Conservation (phyloP, 805 yeast species). For the Danielia reshetovae region DNA sequence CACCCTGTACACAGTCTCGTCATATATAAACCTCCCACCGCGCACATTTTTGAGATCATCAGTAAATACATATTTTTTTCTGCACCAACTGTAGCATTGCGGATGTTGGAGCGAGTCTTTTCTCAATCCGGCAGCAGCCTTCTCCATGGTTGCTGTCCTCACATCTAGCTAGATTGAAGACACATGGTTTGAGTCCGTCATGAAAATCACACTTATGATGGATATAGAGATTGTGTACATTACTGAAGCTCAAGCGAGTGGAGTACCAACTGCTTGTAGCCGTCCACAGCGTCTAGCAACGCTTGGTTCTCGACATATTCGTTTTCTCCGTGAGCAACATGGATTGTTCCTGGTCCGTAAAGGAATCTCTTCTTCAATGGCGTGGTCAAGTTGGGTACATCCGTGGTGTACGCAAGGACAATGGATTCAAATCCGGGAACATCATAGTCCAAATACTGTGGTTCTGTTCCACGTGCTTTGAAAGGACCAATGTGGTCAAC, state of each 20-base stretch:
- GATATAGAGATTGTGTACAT: slow-evolving; percentile 47
- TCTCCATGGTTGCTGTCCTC: slow-evolving; percentile 5
- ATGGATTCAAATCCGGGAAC: slow-evolving; percentile 62
- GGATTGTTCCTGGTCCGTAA: slow-evolving; percentile 66
- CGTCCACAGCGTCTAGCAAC: slow-evolving; percentile 47
- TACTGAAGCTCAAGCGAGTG: slow-evolving; percentile 11
- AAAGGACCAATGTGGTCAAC: slow-evolving; percentile 21
- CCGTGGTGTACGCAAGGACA: slow-evolving; percentile 48
- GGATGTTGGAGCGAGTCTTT: slow-evolving; percentile 9
- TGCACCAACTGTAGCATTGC: slow-evolving; percentile 5
- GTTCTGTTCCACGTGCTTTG: slow-evolving; percentile 24
- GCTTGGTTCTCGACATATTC: slow-evolving; percentile 50
- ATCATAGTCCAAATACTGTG: slow-evolving; percentile 47
- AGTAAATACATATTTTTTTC: too few species aligned
- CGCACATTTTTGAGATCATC: too few species aligned
- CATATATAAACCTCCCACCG: too few species aligned
- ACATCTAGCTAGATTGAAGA: slow-evolving; percentile 34
- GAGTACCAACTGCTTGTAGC: slow-evolving; percentile 43
- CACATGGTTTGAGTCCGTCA: slow-evolving; percentile 48
- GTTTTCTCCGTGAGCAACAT: slow-evolving; percentile 55
- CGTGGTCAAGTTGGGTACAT: slow-evolving; percentile 25
- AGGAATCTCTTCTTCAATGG: slow-evolving; percentile 39
- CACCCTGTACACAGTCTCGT: too few species aligned
- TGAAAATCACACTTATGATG: slow-evolving; percentile 27
- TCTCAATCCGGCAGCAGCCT: slow-evolving; percentile 1